Conservation (phyloP, 257 asterid genomes). For the Solanum gracilifrons region DNA sequence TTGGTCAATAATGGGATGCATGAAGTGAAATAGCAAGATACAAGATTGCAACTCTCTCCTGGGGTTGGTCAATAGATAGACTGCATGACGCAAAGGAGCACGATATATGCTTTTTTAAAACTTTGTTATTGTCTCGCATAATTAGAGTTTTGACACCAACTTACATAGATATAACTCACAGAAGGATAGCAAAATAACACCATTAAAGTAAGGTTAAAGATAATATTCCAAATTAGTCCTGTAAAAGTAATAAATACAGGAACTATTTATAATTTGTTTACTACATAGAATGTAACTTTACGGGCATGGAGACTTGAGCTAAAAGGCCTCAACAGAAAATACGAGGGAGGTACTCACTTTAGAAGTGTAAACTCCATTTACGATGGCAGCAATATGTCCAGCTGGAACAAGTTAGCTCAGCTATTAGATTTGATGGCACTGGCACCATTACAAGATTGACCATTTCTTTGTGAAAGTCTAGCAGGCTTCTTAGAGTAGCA, state of each 20-base stretch:
- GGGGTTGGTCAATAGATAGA: background rate
- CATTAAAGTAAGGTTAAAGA: background rate
- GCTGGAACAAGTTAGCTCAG: background rate
- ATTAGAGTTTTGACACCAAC: background rate
- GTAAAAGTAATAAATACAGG: background rate
- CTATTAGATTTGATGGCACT: background rate
- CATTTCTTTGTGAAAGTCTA: conserved; percentile 22
- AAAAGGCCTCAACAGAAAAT: background rate
- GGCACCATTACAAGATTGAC: conserved; percentile 19
- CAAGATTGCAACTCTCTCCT: background rate
- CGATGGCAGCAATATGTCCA: background rate
- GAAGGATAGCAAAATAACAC: background rate
- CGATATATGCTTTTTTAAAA: background rate
- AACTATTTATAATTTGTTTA: background rate
- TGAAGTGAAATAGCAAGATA: background rate
- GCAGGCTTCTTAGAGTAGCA: conserved; percentile 60
- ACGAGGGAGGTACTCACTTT: background rate
- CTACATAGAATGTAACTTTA: background rate
- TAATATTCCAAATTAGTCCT: background rate
- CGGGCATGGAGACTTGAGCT: background rate
- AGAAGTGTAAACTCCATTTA: background rate
- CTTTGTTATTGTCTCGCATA: background rate
- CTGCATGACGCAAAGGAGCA: background rate
- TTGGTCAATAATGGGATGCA: background rate
- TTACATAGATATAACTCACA: background rate